A percentile compares a stretch with the other conserved stretches of the same genome.
phyloP scores from a whole-genome alignment of 2,329 filamentous ascomycete genomes.

The Alternaria sp. region DNA sequence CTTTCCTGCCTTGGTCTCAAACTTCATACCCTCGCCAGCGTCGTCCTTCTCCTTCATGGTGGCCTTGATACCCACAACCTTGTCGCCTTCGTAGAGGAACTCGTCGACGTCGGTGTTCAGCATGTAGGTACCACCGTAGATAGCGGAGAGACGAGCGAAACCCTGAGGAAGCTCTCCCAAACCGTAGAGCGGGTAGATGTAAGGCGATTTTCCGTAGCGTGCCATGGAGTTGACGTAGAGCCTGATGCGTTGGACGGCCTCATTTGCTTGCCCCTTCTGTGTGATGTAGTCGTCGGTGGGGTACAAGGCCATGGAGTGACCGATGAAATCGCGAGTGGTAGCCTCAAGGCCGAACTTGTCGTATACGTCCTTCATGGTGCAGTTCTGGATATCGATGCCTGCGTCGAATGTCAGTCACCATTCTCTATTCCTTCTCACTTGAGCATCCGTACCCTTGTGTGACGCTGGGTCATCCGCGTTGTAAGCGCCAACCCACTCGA shows the following conservation, averaged over 20 bases:
- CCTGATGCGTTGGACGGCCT: conserved; percentile 89
- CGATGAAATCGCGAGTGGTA: conserved; percentile 91
- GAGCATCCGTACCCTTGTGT: conserved; percentile 77
- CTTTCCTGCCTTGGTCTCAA: conserved; percentile 94
- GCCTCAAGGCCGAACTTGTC: conserved; percentile 96
- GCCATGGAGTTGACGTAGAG: conserved; percentile 98
- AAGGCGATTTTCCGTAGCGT: conserved; percentile 96
- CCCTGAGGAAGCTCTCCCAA: conserved; percentile 96
- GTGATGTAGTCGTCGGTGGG: conserved; percentile 87
- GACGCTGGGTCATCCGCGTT: conserved; percentile 80
- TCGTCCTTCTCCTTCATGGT: conserved; percentile 91
- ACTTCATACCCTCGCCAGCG: conserved; percentile 78
- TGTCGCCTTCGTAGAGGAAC: conserved; percentile 80
- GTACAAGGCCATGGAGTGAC: conserved; percentile 97
- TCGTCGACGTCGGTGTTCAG: conserved; percentile 95
- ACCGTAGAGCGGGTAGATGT: conserved; percentile 98
- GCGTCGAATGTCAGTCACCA: neutral
- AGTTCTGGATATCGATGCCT: conserved; percentile 78
- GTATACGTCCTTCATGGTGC: conserved; percentile 98
- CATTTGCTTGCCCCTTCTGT: conserved; percentile 73
- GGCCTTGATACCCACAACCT: conserved; percentile 94
- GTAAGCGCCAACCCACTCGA: conserved; percentile 93
- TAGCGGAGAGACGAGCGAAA: conserved; percentile 95
- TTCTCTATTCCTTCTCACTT: neutral
- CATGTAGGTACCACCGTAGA: conserved; percentile 99